Conservation (phyloP, 2,329 filamentous ascomycete species). For the Periglandula ipomoeae region DNA sequence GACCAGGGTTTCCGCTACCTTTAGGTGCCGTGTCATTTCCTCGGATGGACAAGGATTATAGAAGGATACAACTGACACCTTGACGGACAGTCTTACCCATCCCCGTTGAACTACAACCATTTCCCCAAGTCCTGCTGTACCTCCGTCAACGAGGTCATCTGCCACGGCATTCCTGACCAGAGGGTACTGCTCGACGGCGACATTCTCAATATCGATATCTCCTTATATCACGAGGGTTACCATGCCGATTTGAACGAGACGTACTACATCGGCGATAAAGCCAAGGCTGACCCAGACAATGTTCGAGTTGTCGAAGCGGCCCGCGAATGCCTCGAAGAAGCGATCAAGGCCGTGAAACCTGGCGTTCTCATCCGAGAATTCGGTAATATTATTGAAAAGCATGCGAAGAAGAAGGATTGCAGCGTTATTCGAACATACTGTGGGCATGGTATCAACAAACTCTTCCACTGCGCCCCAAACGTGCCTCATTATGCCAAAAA, state of each 20-base stretch:
- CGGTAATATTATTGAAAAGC: constrained; percentile 90
- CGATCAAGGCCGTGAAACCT: constrained; percentile 87
- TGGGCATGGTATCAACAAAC: constrained; percentile 85
- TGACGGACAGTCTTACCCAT: constrained; percentile 75
- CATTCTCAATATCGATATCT: constrained; percentile 95
- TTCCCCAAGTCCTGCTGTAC: constrained; percentile 99
- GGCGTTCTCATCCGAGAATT: constrained; percentile 89
- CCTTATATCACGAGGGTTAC: constrained; percentile 87
- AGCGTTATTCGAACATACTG: constrained; percentile 94
- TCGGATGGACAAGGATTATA: background rate
- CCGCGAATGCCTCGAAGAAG: constrained; percentile 79
- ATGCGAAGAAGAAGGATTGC: constrained; percentile 76
- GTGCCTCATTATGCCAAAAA: constrained; percentile 98
- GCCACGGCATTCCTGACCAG: constrained; percentile 94
- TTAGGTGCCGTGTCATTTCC: background rate
- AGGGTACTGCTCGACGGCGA: constrained; percentile 82
- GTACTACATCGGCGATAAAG: constrained; percentile 91
- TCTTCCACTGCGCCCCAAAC: constrained; percentile 91
- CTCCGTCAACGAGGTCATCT: constrained; percentile 94
- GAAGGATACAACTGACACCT: background rate
- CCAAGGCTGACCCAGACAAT: constrained; percentile 72
- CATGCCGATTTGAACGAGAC: constrained; percentile 98
- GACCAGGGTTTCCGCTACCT: background rate
- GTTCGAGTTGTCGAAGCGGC: constrained; percentile 87
- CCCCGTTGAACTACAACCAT: constrained; percentile 86